Base-by-base conservation (phyloP, 805 yeast species). In the Starmera pachycereana region DNA sequence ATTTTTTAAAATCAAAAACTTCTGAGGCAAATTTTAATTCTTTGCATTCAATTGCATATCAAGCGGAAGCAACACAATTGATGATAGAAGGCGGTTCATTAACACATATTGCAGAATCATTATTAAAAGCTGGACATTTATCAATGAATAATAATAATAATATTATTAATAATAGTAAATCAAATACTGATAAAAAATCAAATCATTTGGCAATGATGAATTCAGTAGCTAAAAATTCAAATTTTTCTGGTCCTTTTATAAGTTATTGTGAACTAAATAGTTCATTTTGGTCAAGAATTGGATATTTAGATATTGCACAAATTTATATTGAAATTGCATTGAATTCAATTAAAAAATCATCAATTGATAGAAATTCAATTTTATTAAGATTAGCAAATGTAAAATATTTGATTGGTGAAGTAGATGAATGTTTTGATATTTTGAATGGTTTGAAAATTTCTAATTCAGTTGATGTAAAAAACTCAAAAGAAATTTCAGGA, bases 41-140 rank as follows among this genome's bases (percentile, higher is more conserved):
- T 6, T 57, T 63, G n/a, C 56, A 60, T 40, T 73, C 89, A 2
- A 68, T 75, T 53, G 78, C 86, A 9, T 79, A 74, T 52, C 78
- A 78, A 46, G 76, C 76, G 45, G 87, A 82, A 49, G 74, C 82
- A 0, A 55, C 73, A 3, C 74, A 77, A 43, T 47, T 69, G 29
- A 62, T 80, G 57, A 53, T 72, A 36, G 73, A 69, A 47, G 79
- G 82, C 8, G 70, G 66, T 0, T 57, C 71, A 3, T 54, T 74
- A 35, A 53, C 57, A 8, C 57, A 57, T 7, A 67, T 74, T 11
- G 51, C 76, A 29, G 85, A 79, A 47, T 74, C 83, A 35, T 53
- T 76, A 8, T 66, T 72, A 12, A 76, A 77, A 47, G 74, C 84
- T 0, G 61, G 66, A 3, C 77, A 71, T 46, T 63, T 80, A 9